Base-by-base conservation (phyloP, 2,329 filamentous ascomycete species). In the Fusarium xyrophilum region DNA sequence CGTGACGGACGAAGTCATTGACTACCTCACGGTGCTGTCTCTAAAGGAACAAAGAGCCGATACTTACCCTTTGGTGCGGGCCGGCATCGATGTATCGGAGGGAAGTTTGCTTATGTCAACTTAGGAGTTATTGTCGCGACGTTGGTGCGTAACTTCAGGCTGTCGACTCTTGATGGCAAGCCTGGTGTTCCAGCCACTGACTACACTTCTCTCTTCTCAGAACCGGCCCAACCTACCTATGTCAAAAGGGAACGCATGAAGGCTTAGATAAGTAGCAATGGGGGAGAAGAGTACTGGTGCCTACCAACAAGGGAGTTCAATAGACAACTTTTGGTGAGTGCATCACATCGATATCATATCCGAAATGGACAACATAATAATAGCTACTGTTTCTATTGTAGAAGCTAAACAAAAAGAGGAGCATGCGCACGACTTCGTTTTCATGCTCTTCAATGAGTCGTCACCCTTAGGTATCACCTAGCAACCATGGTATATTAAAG, bases 31-130 rank as follows among this genome's bases (percentile, higher is more conserved):
- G 74, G 73, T 3, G 53, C 66, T 9, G 70, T 77, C 6, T 74
- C 73, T 40, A 78, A 76, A 66, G 79, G 76, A 25, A 76, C 77
- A 2, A 71, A 70, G 35, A 81, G 78, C 32, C 77, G 76, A 5
- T 79, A 92, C 73, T 80, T 92, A 5, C 91, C 91, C 0, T 93
- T 93, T 72, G 91, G 91, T 5, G 91, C 89, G 0, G 91, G 90
- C 1, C 82, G 91, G 44, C 90, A 93, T 76, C 82, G 91, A 23
- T 93, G 91, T 72, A 91, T 93, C 61, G 91, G 91, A 21, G 91
- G 93, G 80, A 90, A 91, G 75, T 93, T 92, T 76, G 90, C 90
- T 1, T 92, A 92, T 71, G 78, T 91, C 44, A 90, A 93, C 73
- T 76, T 93, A 42, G 83, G 84, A 19, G 87, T 87, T 12, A 91